Base-by-base conservation (phyloP, 805 yeast species). In the Myxozyma melibiosi region DNA sequence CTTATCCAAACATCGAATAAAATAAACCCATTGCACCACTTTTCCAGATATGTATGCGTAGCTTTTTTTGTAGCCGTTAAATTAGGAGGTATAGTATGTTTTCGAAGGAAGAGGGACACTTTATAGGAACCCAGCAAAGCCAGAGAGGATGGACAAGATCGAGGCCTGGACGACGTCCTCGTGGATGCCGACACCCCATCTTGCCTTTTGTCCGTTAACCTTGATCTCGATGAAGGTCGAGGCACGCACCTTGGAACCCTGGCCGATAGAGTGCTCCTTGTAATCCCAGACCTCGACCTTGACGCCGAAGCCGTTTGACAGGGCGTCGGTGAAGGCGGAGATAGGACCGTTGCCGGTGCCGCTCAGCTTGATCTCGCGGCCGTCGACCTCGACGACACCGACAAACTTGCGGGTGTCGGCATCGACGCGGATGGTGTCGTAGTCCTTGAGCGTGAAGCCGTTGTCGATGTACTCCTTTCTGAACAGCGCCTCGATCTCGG, bases 121-220 rank as follows among this genome's bases (percentile, higher is more conserved):
- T 51, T 43, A 58, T 61, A 58, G 51, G 42, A 60, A 49, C 27
- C 51, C 51, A 3, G 64, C 49, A 40, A 60, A 52, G 4, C 70
- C 75, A 34, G 76, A 70, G 14, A 75, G 65, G n/a, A 75, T 69
- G n/a, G 79, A 76, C 47, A 72, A 68, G 65, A 88, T 81, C 4
- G 96, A 84, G 46, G 97, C 94, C 68, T 85, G 86, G 25, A 96
- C 85, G 53, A 88, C 94, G 74, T 91, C 96, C 73, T 85, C 92
- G 70, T 89, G 85, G 61, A 90, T 83, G 68, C 96, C 97, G 57
- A 91, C 91, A 74, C 97, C 97, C 96, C 97, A 91, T 54, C 67
- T 48, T 67, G 74, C 67, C 61, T 77, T 76, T 45, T 74, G 72
- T 16, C 53, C 61, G 52, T 74, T 75, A 43, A 71, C 72, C 22